These are phyloP conservation scores for Rhodotorula diobovata DNA, from an alignment of 768 basidiomycete species.

Conservation along the genomic window DNA sequence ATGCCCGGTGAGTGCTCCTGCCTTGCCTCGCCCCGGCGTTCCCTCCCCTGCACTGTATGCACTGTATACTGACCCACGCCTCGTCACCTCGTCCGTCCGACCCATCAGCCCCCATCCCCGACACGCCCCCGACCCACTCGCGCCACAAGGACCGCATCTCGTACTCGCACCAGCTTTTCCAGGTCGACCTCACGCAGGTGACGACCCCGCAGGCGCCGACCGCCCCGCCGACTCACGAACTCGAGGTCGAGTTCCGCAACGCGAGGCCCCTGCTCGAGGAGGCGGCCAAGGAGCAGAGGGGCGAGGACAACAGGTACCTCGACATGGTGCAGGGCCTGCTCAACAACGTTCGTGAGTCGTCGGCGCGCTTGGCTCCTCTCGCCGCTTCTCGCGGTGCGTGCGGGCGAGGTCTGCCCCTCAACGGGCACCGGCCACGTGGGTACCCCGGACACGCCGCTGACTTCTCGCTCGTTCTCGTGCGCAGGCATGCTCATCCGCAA, in stretches of 20 bases:
- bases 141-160: conserved; percentile 82
- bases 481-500: conserved; percentile 39
- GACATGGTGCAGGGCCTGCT: conserved; percentile 87
- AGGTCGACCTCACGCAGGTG: conserved; percentile 91
- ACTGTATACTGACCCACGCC: too few species aligned
- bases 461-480: not conserved
- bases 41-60: too few species aligned
- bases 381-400: too few species aligned
- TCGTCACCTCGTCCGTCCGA: too few species aligned
- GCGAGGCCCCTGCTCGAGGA: conserved; percentile 66
- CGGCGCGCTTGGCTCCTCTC: not conserved
- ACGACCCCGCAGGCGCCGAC: conserved; percentile 34
- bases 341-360: conserved; percentile 66
- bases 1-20: conserved; percentile 60
- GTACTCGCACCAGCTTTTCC: conserved; percentile 88
- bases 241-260: conserved; percentile 78
- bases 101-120: conserved; percentile 17
- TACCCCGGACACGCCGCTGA: too few species aligned
- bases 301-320: conserved; percentile 70
- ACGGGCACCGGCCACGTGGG: too few species aligned
- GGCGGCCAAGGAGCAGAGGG: conserved; percentile 60
- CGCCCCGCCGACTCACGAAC: conserved; percentile 59
- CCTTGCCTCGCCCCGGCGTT: not conserved
- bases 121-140: conserved; percentile 26
- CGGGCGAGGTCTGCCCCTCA: too few species aligned